Evolutionary conservation across 2,329 filamentous ascomycete species (phyloP).

Genomic region (Alternaria dauci): DNA sequence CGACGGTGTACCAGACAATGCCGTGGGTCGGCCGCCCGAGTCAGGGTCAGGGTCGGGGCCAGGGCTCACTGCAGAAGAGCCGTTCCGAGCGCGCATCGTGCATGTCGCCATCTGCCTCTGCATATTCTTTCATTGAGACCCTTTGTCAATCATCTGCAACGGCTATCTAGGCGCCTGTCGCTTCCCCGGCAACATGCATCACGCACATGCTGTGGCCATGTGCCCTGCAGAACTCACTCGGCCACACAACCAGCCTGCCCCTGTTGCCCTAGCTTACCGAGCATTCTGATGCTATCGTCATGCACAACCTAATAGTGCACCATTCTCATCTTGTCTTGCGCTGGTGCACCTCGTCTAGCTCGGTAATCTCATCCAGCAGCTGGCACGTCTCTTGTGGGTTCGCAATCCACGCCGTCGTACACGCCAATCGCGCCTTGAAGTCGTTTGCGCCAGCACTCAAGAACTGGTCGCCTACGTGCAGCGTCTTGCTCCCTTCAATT

Average conservation of each 20-base stretch:
- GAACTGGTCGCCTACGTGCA: slow-evolving; percentile 97
- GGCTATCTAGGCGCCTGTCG: background rate
- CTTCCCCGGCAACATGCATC: background rate
- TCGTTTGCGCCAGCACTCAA: slow-evolving; percentile 89
- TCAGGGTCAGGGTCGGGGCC: slow-evolving; percentile 22
- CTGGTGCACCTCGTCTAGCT: slow-evolving; percentile 52
- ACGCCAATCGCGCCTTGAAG: slow-evolving; percentile 92
- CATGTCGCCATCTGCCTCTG: slow-evolving; percentile 9
- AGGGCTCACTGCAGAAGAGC: slow-evolving; percentile 6
- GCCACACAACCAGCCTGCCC: background rate
- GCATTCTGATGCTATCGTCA: slow-evolving; percentile 7
- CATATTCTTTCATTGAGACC: background rate
- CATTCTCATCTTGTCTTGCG: slow-evolving; percentile 42
- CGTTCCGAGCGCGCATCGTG: slow-evolving; percentile 8
- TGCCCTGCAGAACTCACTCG: background rate
- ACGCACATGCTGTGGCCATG: background rate
- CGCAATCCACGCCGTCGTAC: slow-evolving; percentile 96
- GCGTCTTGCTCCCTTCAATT: slow-evolving; percentile 77
- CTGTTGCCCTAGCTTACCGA: background rate
- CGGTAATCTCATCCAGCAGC: slow-evolving; percentile 80
- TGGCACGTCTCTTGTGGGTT: slow-evolving; percentile 90
- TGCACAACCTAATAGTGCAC: background rate
- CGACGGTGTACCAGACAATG: slow-evolving; percentile 18
- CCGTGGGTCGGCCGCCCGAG: slow-evolving; percentile 22
- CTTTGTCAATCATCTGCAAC: slow-evolving; percentile 2